A percentile compares a stretch with the other conserved stretches of the same genome.
phyloP scores from a whole-genome alignment of 1,139 yeast genomes.

The Diutina catenulata region DNA sequence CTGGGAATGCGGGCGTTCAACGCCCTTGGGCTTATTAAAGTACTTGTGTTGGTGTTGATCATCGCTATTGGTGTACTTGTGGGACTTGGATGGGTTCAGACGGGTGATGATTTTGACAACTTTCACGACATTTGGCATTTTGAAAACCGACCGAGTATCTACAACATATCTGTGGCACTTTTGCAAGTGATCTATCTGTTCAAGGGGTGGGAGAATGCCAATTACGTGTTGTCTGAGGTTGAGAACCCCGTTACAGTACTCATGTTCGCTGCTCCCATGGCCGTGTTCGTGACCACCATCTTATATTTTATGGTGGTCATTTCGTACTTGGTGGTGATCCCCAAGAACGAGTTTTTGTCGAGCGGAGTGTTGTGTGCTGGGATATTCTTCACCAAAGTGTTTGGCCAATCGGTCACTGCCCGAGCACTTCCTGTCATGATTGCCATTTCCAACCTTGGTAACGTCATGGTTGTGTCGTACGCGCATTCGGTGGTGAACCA shows the following conservation, averaged over 20 bases:
- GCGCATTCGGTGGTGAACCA: slow-evolving; percentile 72
- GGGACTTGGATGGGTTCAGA: slow-evolving; percentile 16
- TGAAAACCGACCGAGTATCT: slow-evolving; percentile 8
- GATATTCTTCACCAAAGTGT: slow-evolving; percentile 59
- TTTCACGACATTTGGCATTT: slow-evolving; percentile 10
- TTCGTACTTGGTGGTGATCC: slow-evolving; percentile 69
- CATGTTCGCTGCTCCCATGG: slow-evolving; percentile 61
- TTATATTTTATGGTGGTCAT: slow-evolving; percentile 60
- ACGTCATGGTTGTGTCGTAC: slow-evolving; percentile 65
- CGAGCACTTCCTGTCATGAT: slow-evolving; percentile 61
- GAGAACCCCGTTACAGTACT: slow-evolving; percentile 54
- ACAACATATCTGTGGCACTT: slow-evolving; percentile 29
- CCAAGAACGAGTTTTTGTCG: slow-evolving; percentile 42
- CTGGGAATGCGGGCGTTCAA: slow-evolving; percentile 33
- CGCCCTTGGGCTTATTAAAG: slow-evolving; percentile 30
- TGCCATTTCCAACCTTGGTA: slow-evolving; percentile 66
- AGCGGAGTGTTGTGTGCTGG: slow-evolving; percentile 71
- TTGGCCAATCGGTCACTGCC: slow-evolving; percentile 52
- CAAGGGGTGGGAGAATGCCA: slow-evolving; percentile 36
- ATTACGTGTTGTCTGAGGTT: slow-evolving; percentile 30
- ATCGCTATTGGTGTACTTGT: slow-evolving; percentile 25
- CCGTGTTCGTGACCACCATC: slow-evolving; percentile 46
- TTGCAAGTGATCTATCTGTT: slow-evolving; percentile 29
- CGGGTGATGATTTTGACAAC: slow-evolving; percentile 9
- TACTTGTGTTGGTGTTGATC: slow-evolving; percentile 27